A percentile compares a stretch with the other conserved stretches of the same genome.
These are phyloP conservation scores for Colletotrichum spaethianum DNA, from an alignment of 2,329 filamentous ascomycete genomes.

Conservation along the genomic window DNA sequence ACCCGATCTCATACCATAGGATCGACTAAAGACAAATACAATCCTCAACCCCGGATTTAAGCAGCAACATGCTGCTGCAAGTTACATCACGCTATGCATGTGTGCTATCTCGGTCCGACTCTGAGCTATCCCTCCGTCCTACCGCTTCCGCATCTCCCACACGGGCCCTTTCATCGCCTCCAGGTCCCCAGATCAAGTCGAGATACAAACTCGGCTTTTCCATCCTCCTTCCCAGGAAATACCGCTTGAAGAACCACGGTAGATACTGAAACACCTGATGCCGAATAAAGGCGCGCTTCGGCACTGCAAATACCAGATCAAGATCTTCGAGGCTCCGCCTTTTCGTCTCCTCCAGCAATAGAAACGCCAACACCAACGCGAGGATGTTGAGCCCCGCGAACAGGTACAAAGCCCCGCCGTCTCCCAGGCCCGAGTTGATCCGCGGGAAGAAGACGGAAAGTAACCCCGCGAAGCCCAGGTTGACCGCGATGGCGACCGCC, in stretches of 20 bases:
- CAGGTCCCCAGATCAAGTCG: conserved; percentile 50
- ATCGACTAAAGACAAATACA: not conserved
- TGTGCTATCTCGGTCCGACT: conserved; percentile 15
- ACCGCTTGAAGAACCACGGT: conserved; percentile 52
- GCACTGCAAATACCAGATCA: conserved; percentile 55
- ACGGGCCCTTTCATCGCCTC: not conserved
- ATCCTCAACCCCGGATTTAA: not conserved
- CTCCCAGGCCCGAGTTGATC: conserved; percentile 46
- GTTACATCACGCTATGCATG: conserved; percentile 4
- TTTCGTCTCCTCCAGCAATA: conserved; percentile 61
- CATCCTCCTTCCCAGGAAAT: conserved; percentile 43
- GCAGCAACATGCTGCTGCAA: not conserved
- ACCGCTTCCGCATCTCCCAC: not conserved
- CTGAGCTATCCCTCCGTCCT: conserved; percentile 11
- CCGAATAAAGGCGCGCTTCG: conserved; percentile 55
- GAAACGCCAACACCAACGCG: conserved; percentile 61
- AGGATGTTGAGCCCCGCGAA: conserved; percentile 63
- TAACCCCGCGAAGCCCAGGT: conserved; percentile 62
- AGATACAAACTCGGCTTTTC: conserved; percentile 51
- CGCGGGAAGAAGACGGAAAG: conserved; percentile 59
- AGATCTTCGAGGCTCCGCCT: conserved; percentile 57
- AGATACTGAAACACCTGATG: conserved; percentile 53
- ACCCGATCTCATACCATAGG: not conserved
- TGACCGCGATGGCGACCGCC: conserved; percentile 62
- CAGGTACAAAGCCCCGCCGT: conserved; percentile 58